Conservation (phyloP, 202 grass and related monocot genomes). For the Miscanthus sacchariflorus region DNA sequence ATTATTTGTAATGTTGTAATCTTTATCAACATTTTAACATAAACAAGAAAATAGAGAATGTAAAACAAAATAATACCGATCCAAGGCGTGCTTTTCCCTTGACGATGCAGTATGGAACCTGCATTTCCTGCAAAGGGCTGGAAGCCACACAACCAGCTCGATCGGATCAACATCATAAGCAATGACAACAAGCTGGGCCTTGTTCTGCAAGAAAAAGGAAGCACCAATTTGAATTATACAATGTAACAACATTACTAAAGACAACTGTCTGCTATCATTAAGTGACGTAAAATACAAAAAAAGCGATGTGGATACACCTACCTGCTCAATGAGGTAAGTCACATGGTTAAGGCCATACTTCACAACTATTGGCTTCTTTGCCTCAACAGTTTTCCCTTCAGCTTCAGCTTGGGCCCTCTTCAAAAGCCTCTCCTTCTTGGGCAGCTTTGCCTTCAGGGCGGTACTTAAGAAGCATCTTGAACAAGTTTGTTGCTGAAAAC, state of each 20-base stretch:
- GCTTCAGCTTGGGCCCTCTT: conserved; percentile 59
- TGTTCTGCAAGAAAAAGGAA: conserved; percentile 51
- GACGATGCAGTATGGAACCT: conserved; percentile 73
- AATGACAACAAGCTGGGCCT: conserved; percentile 70
- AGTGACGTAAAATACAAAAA: too few species aligned
- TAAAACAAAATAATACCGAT: conserved; percentile 46
- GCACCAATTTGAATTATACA: too few species aligned
- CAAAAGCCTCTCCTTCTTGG: conserved; percentile 69
- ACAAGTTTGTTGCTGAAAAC: conserved; percentile 64
- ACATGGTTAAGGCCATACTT: conserved; percentile 81
- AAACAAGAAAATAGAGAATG: too few species aligned
- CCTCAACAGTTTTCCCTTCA: conserved; percentile 71
- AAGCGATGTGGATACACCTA: too few species aligned
- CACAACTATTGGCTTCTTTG: conserved; percentile 75
- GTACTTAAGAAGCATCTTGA: conserved; percentile 75
- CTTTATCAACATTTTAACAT: not conserved
- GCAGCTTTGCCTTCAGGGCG: conserved; percentile 64
- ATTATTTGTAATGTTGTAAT: too few species aligned
- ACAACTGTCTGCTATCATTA: not conserved
- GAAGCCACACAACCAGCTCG: conserved; percentile 69
- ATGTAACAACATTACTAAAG: too few species aligned
- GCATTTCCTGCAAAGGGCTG: conserved; percentile 72
- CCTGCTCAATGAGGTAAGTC: conserved; percentile 79
- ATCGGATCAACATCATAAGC: conserved; percentile 80
- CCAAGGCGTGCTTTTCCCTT: conserved; percentile 76